phyloP scores from a whole-genome alignment of 768 basidiomycete genomes.

The Mycena latifolia region DNA sequence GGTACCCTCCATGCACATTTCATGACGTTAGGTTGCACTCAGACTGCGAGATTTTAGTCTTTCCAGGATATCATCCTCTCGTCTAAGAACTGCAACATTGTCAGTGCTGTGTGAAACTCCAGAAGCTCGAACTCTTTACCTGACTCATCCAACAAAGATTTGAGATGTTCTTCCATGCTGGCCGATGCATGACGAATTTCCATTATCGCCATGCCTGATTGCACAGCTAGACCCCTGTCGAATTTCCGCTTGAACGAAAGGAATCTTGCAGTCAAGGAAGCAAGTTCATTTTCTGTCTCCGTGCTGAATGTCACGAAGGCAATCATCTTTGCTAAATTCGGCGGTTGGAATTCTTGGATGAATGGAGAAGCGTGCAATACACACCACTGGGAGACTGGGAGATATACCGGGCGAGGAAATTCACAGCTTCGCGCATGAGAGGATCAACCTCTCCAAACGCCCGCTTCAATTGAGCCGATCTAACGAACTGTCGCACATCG shows the following conservation, averaged over 20 bases:
- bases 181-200: too few species aligned
- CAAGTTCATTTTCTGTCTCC: slow-evolving; percentile 30
- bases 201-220: slow-evolving; percentile 22
- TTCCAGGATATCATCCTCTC: not conserved
- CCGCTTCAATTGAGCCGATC: slow-evolving; percentile 35
- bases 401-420: slow-evolving; percentile 37
- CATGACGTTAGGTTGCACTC: not conserved
- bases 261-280: slow-evolving; percentile 34
- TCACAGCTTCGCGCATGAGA: slow-evolving; percentile 40
- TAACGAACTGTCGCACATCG: slow-evolving; percentile 42
- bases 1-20: slow-evolving; percentile 8
- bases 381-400: slow-evolving; percentile 28
- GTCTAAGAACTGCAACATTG: not conserved
- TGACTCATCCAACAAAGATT: too few species aligned
- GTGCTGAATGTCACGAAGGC: not conserved
- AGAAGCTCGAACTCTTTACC: too few species aligned
- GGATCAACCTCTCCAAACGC: slow-evolving; percentile 39
- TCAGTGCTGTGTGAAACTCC: too few species aligned
- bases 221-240: slow-evolving; percentile 40
- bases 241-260: slow-evolving; percentile 39
- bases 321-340: too few species aligned
- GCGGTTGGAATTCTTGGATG: too few species aligned
- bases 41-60: not conserved
- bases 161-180: too few species aligned
- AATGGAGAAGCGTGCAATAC: too few species aligned